Evolutionary conservation across 176 grass and related monocot genomes (phyloP).

Genomic region (Typha latifolia): DNA sequence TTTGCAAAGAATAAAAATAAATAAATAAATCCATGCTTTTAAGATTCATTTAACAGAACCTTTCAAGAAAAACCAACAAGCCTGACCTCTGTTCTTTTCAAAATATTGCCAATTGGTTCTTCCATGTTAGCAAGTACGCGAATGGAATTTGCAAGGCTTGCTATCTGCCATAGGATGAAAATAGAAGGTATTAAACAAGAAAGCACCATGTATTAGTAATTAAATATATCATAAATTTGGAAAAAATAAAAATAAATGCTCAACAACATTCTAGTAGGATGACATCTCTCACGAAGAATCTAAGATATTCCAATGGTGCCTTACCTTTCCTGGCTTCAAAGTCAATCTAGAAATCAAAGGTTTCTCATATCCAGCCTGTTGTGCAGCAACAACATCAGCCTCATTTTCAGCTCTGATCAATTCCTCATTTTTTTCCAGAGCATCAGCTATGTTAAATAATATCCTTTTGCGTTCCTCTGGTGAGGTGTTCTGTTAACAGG

Average conservation of each 20-base stretch:
- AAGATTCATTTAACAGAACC: no score
- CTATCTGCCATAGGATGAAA: slow-evolving; percentile 49
- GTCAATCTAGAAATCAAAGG: slow-evolving; percentile 77
- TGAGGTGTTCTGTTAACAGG: slow-evolving; percentile 45
- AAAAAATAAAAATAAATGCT: no score
- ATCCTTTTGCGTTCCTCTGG: slow-evolving; percentile 81
- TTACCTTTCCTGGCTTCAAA: slow-evolving; percentile 75
- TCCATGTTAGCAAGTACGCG: slow-evolving; percentile 84
- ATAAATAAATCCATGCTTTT: no score
- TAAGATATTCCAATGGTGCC: no score
- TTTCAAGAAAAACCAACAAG: slow-evolving; percentile 2
- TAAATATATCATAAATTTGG: no score
- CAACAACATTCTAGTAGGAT: no score
- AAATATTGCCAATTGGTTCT: slow-evolving; percentile 67
- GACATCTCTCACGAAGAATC: background rate
- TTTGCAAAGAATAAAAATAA: no score
- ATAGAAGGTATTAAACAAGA: slow-evolving; percentile 2
- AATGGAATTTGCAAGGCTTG: slow-evolving; percentile 74
- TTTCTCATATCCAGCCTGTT: slow-evolving; percentile 64
- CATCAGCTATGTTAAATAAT: slow-evolving; percentile 72
- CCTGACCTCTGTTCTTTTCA: slow-evolving; percentile 70
- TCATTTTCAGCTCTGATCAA: slow-evolving; percentile 80
- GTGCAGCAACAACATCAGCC: slow-evolving; percentile 55
- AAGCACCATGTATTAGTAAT: no score
- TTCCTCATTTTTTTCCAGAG: slow-evolving; percentile 59